These are phyloP conservation scores for Plantago major DNA, from an alignment of 257 asterid genomes.

Conservation along the genomic window DNA sequence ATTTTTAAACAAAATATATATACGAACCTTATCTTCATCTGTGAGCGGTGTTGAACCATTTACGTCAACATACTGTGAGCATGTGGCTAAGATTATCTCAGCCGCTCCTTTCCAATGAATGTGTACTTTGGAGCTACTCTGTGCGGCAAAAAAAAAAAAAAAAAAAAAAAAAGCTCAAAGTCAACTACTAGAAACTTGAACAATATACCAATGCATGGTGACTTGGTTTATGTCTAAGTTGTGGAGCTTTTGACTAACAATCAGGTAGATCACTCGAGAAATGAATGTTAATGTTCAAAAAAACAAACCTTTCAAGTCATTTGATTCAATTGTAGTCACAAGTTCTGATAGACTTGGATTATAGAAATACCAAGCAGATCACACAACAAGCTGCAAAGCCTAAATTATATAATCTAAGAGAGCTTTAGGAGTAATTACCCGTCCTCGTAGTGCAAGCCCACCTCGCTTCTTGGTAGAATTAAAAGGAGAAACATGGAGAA, in stretches of 20 bases:
- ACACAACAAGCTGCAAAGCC: background rate
- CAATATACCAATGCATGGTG: too few species aligned
- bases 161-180: background rate
- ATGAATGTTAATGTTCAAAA: too few species aligned
- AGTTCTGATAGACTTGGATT: too few species aligned
- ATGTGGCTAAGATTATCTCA: constrained; percentile 71
- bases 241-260: too few species aligned
- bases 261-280: too few species aligned
- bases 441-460: constrained; percentile 79
- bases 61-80: constrained; percentile 50
- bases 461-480: constrained; percentile 91
- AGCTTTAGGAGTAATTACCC: constrained; percentile 37
- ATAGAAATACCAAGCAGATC: too few species aligned
- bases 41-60: constrained; percentile 63
- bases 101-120: constrained; percentile 99
- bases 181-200: too few species aligned
- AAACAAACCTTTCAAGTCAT: too few species aligned
- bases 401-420: background rate
- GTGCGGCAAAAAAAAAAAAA: constrained; percentile 23
- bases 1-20: constrained; percentile 2
- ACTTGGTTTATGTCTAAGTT: too few species aligned
- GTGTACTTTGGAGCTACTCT: constrained; percentile 72
- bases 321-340: too few species aligned
- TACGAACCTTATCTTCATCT: constrained; percentile 49
- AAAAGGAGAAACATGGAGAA: constrained; percentile 87